Evolutionary conservation across 768 basidiomycete species (phyloP).

Genomic region (Hortiboletus campestris): DNA sequence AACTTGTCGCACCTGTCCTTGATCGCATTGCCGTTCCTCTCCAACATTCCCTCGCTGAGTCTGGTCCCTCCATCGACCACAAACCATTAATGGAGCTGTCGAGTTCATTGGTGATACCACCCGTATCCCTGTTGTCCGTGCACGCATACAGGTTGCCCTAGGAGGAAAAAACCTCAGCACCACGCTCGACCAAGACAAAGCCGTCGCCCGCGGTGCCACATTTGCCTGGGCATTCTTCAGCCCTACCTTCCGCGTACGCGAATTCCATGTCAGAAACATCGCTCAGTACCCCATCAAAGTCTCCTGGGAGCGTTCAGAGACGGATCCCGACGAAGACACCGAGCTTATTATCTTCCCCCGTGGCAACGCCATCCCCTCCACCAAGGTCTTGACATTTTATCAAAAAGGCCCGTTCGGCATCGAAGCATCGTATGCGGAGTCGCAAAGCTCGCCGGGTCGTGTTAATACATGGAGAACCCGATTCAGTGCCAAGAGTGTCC

Average conservation of each 20-base stretch:
- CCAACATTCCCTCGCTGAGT: constrained; percentile 73
- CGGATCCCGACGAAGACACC: constrained; percentile 85
- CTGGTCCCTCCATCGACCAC: constrained; percentile 78
- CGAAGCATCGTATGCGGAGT: constrained; percentile 81
- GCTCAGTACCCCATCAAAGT: constrained; percentile 88
- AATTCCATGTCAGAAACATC: constrained; percentile 88
- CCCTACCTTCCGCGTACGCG: constrained; percentile 96
- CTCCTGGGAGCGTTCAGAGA: constrained; percentile 72
- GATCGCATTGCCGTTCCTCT: constrained; percentile 75
- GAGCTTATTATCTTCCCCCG: constrained; percentile 88
- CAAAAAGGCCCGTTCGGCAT: constrained; percentile 86
- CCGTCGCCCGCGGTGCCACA: constrained; percentile 91
- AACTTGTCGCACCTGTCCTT: constrained; percentile 71
- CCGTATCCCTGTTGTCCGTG: constrained; percentile 89
- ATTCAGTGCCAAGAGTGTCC: constrained; percentile 76
- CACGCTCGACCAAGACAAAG: constrained; percentile 98
- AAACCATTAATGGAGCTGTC: constrained; percentile 84
- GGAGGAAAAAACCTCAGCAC: constrained; percentile 78
- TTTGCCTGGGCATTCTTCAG: constrained; percentile 97
- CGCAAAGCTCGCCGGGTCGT: constrained; percentile 64
- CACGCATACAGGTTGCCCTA: constrained; percentile 81
- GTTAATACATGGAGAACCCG: constrained; percentile 84
- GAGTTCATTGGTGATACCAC: constrained; percentile 94
- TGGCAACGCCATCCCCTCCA: constrained; percentile 85
- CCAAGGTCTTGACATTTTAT: constrained; percentile 94